These are phyloP conservation scores for Barnettozyma vustinii DNA, from an alignment of 805 yeast genomes.

Conservation along the genomic window DNA sequence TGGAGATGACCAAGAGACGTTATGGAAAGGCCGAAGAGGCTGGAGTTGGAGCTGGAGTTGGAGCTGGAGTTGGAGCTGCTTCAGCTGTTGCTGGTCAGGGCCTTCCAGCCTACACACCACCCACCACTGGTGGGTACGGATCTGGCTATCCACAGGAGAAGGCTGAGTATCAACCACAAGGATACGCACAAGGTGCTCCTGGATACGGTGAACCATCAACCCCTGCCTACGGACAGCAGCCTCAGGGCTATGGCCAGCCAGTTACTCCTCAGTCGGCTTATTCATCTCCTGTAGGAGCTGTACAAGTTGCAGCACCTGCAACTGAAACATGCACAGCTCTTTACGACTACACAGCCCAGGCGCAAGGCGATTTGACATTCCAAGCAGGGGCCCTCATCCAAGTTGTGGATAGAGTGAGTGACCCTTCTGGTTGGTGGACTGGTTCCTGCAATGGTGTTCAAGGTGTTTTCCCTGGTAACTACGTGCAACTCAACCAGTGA, in stretches of 20 bases:
- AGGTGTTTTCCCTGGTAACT: slow-evolving; percentile 95
- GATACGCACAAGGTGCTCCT: not conserved
- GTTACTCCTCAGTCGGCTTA: slow-evolving; percentile 29
- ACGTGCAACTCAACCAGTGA: slow-evolving; percentile 63
- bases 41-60: slow-evolving; percentile 29
- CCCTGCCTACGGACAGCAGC: slow-evolving; percentile 24
- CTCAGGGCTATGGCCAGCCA: slow-evolving; percentile 22
- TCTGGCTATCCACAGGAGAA: slow-evolving; percentile 31
- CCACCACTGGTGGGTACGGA: slow-evolving; percentile 24
- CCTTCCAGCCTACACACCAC: slow-evolving; percentile 34
- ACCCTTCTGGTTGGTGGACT: slow-evolving; percentile 97
- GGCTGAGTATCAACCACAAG: slow-evolving; percentile 17
- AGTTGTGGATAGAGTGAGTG: slow-evolving; percentile 74
- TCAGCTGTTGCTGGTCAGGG: slow-evolving; percentile 12
- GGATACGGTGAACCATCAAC: slow-evolving; percentile 5
- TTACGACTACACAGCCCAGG: slow-evolving; percentile 89
- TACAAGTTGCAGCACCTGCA: slow-evolving; percentile 28
- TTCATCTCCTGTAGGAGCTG: slow-evolving; percentile 23
- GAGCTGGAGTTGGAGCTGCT: slow-evolving; percentile 30
- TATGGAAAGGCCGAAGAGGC: slow-evolving; percentile 50
- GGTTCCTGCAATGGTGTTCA: slow-evolving; percentile 78
- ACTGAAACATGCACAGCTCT: slow-evolving; percentile 77
- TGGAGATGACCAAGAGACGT: slow-evolving; percentile 77
- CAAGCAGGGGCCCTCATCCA: slow-evolving; percentile 85
- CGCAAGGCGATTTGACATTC: slow-evolving; percentile 85